Base-by-base conservation (phyloP, 2,329 filamentous ascomycete species). In the Trichoderma oligosporum region DNA sequence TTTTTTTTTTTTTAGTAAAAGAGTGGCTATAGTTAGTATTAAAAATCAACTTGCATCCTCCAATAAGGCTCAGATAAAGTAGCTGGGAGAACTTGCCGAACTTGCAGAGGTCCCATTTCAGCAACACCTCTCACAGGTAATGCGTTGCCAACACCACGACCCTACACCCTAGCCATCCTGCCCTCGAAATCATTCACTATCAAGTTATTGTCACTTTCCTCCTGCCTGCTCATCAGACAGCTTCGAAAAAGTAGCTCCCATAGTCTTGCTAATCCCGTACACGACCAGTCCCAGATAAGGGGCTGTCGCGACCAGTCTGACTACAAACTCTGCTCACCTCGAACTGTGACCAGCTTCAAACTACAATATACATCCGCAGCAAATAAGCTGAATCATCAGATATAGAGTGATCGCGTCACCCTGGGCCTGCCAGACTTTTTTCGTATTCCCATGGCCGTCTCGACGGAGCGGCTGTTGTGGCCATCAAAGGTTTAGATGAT, bases 11-110 rank as follows among this genome's bases (percentile, higher is more conserved):
- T 14, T 27, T 16, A 31, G 38, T 16, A 59, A 68, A 67, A 44
- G 66, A 67, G 60, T 62, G 66, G 59, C 66, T 66, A 52, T 36
- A 60, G 65, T 65, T 57, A 55, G 65, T 49, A 52, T 58, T 22
- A 14, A 62, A 61, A 62, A 61, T 36, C 47, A 42, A 25, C 42
- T 27, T 42, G 36, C 35, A 39, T 48, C 35, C n/a, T 20, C 39
- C 35, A 8, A 39, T 18, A 9, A 42, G n/a, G 6, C 18, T 14
- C 25, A 24, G 44, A 16, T 25, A 14, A 16, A n/a, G 11, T 31
- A 18, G 51, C 44, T 46, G 22, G 27, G 4, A 41, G n/a, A 41
- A 25, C 24, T 56, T 47, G 44, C 20, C 9, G n/a, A n/a, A n/a
- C n/a, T n/a, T n/a, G n/a, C n/a, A 47, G 36, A 29, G 53, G 14